Evolutionary conservation across 331 rosid species (phyloP).

Genomic region (Cydonia oblonga): DNA sequence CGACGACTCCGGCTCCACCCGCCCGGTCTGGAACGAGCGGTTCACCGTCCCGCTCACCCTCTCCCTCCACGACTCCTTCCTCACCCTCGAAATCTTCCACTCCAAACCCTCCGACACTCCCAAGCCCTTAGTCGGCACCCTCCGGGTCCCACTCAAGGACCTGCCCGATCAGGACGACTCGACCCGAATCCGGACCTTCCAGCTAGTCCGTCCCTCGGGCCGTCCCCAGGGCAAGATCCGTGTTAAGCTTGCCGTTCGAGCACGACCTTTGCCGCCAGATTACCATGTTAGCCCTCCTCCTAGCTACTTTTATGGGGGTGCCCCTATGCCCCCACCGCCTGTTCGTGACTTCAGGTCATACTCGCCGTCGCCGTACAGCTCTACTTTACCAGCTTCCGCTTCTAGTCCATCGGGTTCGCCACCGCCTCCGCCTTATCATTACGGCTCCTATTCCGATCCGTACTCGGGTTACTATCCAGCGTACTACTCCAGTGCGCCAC

Average conservation of each 20-base stretch:
- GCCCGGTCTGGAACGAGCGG: constrained; percentile 83
- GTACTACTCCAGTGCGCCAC: constrained; percentile 51
- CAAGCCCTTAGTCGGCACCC: constrained; percentile 74
- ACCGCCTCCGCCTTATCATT: constrained; percentile 32
- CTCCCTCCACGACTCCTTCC: constrained; percentile 43
- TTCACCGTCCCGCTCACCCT: constrained; percentile 55
- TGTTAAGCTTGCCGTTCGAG: constrained; percentile 53
- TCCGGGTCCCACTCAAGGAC: constrained; percentile 50
- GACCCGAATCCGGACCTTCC: constrained; percentile 32
- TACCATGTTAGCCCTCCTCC: constrained; percentile 41
- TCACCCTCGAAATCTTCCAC: constrained; percentile 79
- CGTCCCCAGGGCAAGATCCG: constrained; percentile 81
- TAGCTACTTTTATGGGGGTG: constrained; percentile 22
- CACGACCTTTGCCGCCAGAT: constrained; percentile 39
- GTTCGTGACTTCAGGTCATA: constrained; percentile 48
- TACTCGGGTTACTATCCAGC: constrained; percentile 46
- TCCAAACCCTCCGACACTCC: constrained; percentile 79
- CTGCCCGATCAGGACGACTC: constrained; percentile 35
- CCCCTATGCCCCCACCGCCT: constrained; percentile 31
- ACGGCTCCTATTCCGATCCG: constrained; percentile 41
- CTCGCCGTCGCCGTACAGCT: constrained; percentile 28
- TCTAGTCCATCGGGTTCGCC: constrained; percentile 19
- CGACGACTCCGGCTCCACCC: constrained; percentile 63
- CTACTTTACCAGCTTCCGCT: constrained; percentile 8
- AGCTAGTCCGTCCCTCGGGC: constrained; percentile 65